phyloP scores from a whole-genome alignment of 164 flowering plant species.

The Brasenia schreberi region DNA sequence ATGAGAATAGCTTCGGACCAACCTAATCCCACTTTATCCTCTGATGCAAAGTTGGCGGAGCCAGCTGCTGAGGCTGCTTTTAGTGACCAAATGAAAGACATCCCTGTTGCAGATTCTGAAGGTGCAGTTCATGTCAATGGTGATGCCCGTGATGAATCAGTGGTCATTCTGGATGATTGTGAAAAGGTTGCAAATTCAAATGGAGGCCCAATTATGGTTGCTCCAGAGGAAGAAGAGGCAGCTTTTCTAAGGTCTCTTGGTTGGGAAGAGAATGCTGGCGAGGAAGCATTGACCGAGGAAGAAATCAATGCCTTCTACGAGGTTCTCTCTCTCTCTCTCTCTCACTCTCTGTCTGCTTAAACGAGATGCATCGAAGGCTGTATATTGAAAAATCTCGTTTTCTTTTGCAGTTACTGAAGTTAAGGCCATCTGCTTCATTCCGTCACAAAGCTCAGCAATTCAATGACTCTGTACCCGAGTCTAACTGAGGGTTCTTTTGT shows the following conservation, averaged over 20 bases:
- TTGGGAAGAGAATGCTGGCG: conserved; percentile 70
- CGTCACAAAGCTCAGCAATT: conserved; percentile 15
- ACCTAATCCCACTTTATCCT: background rate
- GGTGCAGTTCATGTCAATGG: conserved; percentile 19
- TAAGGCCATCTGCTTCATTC: conserved; percentile 23
- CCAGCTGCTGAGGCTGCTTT: background rate
- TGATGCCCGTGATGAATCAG: conserved; percentile 18
- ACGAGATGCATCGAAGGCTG: background rate
- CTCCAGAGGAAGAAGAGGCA: conserved; percentile 61
- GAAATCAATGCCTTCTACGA: conserved; percentile 64
- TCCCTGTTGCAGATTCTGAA: background rate
- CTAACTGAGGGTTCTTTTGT: too few species aligned
- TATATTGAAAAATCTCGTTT: background rate
- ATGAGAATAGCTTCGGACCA: background rate
- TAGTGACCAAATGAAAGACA: background rate
- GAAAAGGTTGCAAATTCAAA: conserved; percentile 14
- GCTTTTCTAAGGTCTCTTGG: conserved; percentile 84
- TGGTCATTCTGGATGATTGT: conserved; percentile 12
- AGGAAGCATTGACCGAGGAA: conserved; percentile 78
- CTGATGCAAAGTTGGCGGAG: background rate
- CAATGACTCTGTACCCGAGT: too few species aligned
- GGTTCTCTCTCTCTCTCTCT: conserved; percentile 26
- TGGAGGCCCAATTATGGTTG: conserved; percentile 10
- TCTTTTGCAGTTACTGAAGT: conserved; percentile 34
- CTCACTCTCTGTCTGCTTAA: background rate